Percentiles rank a stretch among this genome's conserved stretches.
These are phyloP conservation scores for Kregervanrija delftensis DNA, from an alignment of 805 yeast genomes.

Conservation along the genomic window DNA sequence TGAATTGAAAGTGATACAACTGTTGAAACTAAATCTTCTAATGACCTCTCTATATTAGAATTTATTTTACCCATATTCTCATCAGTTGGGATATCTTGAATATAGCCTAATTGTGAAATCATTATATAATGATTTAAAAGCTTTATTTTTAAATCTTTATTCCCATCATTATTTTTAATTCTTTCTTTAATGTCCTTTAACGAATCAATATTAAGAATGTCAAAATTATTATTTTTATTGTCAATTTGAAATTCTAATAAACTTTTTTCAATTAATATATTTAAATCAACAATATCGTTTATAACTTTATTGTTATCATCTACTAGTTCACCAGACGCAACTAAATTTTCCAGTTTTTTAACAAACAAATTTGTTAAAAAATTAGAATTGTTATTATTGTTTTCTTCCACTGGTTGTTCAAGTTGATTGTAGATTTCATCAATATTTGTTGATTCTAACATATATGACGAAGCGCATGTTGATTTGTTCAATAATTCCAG, in stretches of 20 bases:
- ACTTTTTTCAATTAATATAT: constrained; percentile 12
- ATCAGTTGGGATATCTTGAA: not conserved
- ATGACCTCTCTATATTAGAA: constrained; percentile 18
- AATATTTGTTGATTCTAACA: not conserved
- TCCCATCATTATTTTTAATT: too few relatives aligned
- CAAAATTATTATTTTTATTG: not conserved
- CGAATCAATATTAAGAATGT: not conserved
- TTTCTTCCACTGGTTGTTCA: not conserved
- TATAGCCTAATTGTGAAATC: too few relatives aligned
- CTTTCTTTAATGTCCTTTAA: too few relatives aligned
- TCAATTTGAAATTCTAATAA: constrained; percentile 8
- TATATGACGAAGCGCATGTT: too few relatives aligned
- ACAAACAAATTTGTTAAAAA: not conserved
- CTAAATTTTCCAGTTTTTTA: not conserved
- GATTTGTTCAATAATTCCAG: too few relatives aligned
- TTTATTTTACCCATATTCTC: not conserved
- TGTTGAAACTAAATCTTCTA: constrained; percentile 41
- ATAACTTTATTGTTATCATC: not conserved
- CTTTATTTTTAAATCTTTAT: too few relatives aligned
- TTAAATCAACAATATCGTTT: constrained; percentile 8
- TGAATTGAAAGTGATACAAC: constrained; percentile 42
- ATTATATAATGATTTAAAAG: too few relatives aligned
- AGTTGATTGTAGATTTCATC: constrained; percentile 3
- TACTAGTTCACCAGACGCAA: not conserved
- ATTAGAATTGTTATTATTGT: not conserved